Conservation (phyloP, 2,329 filamentous ascomycete species). For the Exophiala mesophila region DNA sequence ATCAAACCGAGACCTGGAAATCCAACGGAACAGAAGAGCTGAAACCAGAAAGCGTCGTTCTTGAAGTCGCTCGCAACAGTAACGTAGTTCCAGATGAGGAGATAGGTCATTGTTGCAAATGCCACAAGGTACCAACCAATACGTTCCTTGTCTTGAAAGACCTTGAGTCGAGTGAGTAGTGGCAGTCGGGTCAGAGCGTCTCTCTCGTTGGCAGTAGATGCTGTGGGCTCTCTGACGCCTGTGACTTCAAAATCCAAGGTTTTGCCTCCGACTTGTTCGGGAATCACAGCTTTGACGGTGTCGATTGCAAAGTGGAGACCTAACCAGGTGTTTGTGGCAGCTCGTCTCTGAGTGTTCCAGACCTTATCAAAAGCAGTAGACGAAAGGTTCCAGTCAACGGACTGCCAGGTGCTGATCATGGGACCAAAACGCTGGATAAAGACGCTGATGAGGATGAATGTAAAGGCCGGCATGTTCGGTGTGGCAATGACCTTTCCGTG, state of each 20-base stretch:
- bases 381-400: not conserved
- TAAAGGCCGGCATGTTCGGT: slow-evolving; percentile 3
- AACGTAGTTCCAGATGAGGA: slow-evolving; percentile 5
- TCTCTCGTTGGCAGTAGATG: slow-evolving; percentile 17
- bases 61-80: not conserved
- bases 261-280: slow-evolving; percentile 6
- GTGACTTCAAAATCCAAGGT: slow-evolving; percentile 19
- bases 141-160: slow-evolving; percentile 10
- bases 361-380: slow-evolving; percentile 1
- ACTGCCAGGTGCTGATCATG: not conserved
- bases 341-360: slow-evolving; percentile 12
- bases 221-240: slow-evolving; percentile 6
- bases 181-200: slow-evolving; percentile 1
- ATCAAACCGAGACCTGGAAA: slow-evolving; percentile 17
- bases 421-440: not conserved
- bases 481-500: slow-evolving; percentile 13
- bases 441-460: slow-evolving; percentile 8
- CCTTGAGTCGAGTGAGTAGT: slow-evolving; percentile 3
- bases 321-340: slow-evolving; percentile 19
- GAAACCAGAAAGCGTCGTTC: slow-evolving; percentile 11
- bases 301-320: slow-evolving; percentile 21
- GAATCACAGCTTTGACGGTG: slow-evolving; percentile 13
- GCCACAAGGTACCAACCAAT: slow-evolving; percentile 13
- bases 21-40: slow-evolving; percentile 11
- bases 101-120: slow-evolving; percentile 6